A percentile compares a stretch with the other conserved stretches of the same genome.
Evolutionary conservation across 192 early-diverging fungal species (phyloP).

Genomic region (Coemansia sp.): DNA sequence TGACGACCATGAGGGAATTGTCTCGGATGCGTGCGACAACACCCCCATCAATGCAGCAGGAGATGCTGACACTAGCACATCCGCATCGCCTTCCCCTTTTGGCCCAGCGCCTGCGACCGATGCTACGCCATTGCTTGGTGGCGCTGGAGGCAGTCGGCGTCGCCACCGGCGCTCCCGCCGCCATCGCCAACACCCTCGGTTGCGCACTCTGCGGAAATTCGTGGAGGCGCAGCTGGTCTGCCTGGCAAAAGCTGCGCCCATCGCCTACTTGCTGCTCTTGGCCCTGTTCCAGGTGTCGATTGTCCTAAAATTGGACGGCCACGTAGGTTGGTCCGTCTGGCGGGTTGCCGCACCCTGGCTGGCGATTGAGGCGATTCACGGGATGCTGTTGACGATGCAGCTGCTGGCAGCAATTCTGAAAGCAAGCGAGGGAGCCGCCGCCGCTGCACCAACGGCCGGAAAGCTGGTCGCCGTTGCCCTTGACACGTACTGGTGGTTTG

Average conservation of each 20-base stretch:
- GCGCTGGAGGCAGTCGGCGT: background rate
- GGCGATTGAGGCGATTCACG: constrained; percentile 69
- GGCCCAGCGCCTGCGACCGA: constrained; percentile 15
- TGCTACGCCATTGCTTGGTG: constrained; percentile 22
- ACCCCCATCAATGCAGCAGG: constrained; percentile 39
- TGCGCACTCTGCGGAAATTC: constrained; percentile 13
- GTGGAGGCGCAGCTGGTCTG: constrained; percentile 14
- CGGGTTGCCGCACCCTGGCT: constrained; percentile 82
- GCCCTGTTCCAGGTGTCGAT: constrained; percentile 76
- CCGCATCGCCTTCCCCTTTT: background rate
- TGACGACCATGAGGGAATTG: background rate
- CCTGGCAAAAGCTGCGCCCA: constrained; percentile 28
- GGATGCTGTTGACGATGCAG: constrained; percentile 50
- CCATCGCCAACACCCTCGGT: background rate
- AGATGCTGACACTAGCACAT: background rate
- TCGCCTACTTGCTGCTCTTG: constrained; percentile 58
- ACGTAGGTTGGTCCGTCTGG: constrained; percentile 59
- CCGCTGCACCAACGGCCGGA: constrained; percentile 4
- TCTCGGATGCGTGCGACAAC: background rate
- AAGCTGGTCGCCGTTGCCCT: constrained; percentile 37
- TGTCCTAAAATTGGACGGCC: constrained; percentile 67
- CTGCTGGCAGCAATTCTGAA: constrained; percentile 7
- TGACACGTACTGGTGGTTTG: constrained; percentile 64
- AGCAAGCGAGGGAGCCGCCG: constrained; percentile 1
- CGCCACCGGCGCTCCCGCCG: constrained; percentile 7